phyloP scores from a whole-genome alignment of 2,329 filamentous ascomycete species.

The Trichoderma simmonsii region DNA sequence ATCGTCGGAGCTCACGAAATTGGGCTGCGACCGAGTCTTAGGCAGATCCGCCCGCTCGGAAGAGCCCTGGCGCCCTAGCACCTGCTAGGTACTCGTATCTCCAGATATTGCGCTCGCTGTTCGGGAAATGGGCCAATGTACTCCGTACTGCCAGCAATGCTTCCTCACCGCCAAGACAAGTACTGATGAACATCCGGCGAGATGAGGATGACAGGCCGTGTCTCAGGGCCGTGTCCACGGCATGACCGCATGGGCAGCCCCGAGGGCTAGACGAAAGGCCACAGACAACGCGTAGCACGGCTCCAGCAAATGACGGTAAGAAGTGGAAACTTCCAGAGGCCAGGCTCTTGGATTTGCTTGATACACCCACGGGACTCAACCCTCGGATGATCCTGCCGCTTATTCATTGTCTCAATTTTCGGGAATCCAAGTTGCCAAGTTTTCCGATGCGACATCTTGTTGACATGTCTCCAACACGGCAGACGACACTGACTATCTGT shows the following conservation, averaged over 20 bases:
- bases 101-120: neutral
- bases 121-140: neutral
- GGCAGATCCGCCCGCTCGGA: conserved; percentile 3
- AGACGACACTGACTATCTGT: neutral
- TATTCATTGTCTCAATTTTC: neutral
- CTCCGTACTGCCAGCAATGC: neutral
- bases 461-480: neutral
- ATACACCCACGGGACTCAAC: neutral
- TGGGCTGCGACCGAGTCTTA: conserved; percentile 1
- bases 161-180: neutral
- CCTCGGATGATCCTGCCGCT: neutral
- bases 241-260: neutral
- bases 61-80: conserved; percentile 1
- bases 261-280: neutral
- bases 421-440: neutral
- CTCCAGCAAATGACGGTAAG: neutral
- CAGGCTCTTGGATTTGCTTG: neutral
- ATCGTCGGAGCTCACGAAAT: neutral
- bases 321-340: neutral
- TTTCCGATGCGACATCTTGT: neutral
- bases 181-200: neutral
- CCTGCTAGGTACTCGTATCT: neutral
- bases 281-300: neutral
- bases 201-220: neutral
- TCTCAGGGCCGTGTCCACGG: neutral